Evolutionary conservation across 2,329 filamentous ascomycete species (phyloP).

Genomic region (Fusarium sulawesiense): DNA sequence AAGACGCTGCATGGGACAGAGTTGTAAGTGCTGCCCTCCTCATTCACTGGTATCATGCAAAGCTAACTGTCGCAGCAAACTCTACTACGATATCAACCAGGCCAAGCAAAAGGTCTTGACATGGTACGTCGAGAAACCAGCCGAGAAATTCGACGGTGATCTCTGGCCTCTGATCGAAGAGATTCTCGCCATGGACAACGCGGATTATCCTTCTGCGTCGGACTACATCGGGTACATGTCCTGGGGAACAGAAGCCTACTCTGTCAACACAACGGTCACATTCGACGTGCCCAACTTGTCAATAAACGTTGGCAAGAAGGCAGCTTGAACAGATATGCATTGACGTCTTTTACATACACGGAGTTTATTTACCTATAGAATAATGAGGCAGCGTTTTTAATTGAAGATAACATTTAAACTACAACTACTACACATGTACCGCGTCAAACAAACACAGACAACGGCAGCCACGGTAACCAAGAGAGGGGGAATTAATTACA

Average conservation of each 20-base stretch:
- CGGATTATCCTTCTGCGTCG: slow-evolving; percentile 51
- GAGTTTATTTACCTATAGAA: slow-evolving; percentile 25
- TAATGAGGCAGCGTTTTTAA: slow-evolving; percentile 31
- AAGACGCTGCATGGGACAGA: slow-evolving; percentile 54
- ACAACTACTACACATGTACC: background rate
- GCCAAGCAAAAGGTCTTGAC: slow-evolving; percentile 60
- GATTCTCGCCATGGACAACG: slow-evolving; percentile 50
- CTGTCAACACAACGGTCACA: slow-evolving; percentile 57
- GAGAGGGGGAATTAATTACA: slow-evolving; percentile 4
- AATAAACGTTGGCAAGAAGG: slow-evolving; percentile 49
- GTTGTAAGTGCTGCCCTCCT: slow-evolving; percentile 52
- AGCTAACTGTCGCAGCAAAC: slow-evolving; percentile 44
- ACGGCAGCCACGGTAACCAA: background rate
- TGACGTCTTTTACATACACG: slow-evolving; percentile 9
- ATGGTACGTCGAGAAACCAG: slow-evolving; percentile 56
- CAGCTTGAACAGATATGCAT: background rate
- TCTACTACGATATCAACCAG: slow-evolving; percentile 57
- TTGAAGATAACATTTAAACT: slow-evolving; percentile 1
- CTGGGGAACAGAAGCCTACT: slow-evolving; percentile 64
- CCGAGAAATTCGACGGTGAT: slow-evolving; percentile 59
- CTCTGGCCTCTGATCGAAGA: slow-evolving; percentile 58
- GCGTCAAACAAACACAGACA: slow-evolving; percentile 17
- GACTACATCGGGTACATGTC: slow-evolving; percentile 65
- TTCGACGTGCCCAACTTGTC: slow-evolving; percentile 57
- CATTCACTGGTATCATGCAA: background rate